These are phyloP conservation scores for Chlorella vulgaris DNA, from an alignment of 139 green algal species.

Conservation along the genomic window DNA sequence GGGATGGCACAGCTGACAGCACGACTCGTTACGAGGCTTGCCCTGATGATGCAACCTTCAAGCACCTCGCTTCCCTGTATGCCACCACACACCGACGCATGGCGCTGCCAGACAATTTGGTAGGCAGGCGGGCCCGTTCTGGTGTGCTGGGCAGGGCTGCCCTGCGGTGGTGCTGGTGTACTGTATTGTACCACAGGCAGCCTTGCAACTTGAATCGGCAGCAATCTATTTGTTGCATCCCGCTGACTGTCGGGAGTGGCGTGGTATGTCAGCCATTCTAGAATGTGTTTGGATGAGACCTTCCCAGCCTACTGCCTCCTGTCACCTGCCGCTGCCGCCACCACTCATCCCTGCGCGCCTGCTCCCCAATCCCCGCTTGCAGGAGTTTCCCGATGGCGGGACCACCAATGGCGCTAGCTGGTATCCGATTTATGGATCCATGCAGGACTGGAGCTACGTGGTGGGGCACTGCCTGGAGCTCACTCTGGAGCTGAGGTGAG, in stretches of 20 bases:
- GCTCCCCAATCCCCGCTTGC: too few relatives aligned
- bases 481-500: slow-evolving; percentile 85
- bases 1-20: slow-evolving; percentile 74
- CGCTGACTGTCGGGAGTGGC: too few relatives aligned
- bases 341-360: too few relatives aligned
- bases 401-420: slow-evolving; percentile 92
- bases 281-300: too few relatives aligned
- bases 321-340: too few relatives aligned
- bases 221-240: not conserved
- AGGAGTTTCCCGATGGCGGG: slow-evolving; percentile 76
- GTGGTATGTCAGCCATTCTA: too few relatives aligned
- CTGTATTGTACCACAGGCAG: too few relatives aligned
- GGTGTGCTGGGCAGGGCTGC: not conserved
- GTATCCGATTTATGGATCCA: slow-evolving; percentile 92
- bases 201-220: too few relatives aligned
- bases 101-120: slow-evolving; percentile 35
- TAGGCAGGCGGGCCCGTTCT: not conserved
- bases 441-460: slow-evolving; percentile 95
- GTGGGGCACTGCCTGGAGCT: slow-evolving; percentile 75
- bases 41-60: slow-evolving; percentile 84
- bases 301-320: too few relatives aligned
- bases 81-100: slow-evolving; percentile 69
- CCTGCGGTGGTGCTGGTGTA: too few relatives aligned
- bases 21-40: slow-evolving; percentile 59
- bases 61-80: slow-evolving; percentile 74